Evolutionary conservation across 345 rosid species (phyloP), one percentile per base, ranked within the genome.

Genomic region (Ceriops zippeliana): DNA sequence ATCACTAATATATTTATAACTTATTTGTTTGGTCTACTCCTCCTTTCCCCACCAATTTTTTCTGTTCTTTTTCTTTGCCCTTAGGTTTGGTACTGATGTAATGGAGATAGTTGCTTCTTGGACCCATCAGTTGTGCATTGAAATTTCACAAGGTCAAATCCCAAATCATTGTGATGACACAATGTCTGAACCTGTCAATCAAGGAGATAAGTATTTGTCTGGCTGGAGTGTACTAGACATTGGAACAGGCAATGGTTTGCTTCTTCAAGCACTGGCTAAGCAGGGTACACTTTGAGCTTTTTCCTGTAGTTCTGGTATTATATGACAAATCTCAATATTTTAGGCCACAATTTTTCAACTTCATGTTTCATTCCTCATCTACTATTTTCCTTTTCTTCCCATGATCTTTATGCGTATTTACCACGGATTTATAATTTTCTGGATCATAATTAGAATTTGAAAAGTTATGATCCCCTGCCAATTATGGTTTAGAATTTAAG

Each of bases 241-340:
- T 75, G 99, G 99, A 76, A 95, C 97, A 22, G 97, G 97, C 69
- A 95, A 95, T 77, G 99, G 97, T 68, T 80, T 95, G 69, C 95
- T 95, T 46, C 99, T 91, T 77, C 99, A 95, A 74, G 90, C 88
- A 82, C 91, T 95, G 83, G 84, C 93, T 76, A 95, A 91, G 81
- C 90, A 78, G 73, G 99, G 99, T 95, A 75, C 69, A 77, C 63
- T 77, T 76, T 81, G 73, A 38, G 79, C 70, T 76, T 68, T 82
- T 79, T 24, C 70, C 68, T 77, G 10, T 75, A 73, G 73, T 76
- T 79, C 52, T 80, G 71, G 77, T 74, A 71, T 70, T 79, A 20
- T 32, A 59, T 75, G 49, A 42, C 1, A 17, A 42, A 42, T 42
- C 49, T 42, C 13, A 42, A 42, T 42, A 42, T 42, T 42, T 42